phyloP scores from a whole-genome alignment of 1,284 basidiomycete species.

The Boletus semigastroideus region DNA sequence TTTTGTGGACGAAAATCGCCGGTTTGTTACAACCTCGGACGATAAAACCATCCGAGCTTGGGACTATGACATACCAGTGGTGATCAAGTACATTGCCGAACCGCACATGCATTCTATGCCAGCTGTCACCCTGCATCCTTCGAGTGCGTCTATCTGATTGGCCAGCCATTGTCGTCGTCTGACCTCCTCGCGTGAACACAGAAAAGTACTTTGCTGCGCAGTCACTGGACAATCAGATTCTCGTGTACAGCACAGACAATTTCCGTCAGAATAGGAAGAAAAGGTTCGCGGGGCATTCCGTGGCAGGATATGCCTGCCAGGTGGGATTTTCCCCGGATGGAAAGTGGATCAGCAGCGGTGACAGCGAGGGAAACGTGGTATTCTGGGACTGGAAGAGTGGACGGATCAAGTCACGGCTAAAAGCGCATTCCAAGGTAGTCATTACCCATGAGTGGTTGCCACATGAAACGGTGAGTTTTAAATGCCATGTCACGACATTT shows the following conservation, averaged over 20 bases:
- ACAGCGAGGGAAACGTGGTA: slow-evolving; percentile 91
- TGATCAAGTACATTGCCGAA: slow-evolving; percentile 99
- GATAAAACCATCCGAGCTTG: slow-evolving; percentile 99
- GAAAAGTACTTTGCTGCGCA: slow-evolving; percentile 97
- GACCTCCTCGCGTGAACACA: slow-evolving; percentile 34
- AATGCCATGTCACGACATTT: slow-evolving; percentile 4
- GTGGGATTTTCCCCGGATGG: slow-evolving; percentile 98
- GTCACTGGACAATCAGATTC: slow-evolving; percentile 96
- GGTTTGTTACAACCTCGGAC: slow-evolving; percentile 98
- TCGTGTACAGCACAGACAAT: slow-evolving; percentile 94
- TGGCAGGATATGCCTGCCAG: slow-evolving; percentile 96
- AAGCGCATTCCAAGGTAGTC: slow-evolving; percentile 92
- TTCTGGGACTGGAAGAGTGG: slow-evolving; percentile 99
- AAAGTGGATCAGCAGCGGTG: slow-evolving; percentile 95
- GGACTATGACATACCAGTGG: slow-evolving; percentile 98
- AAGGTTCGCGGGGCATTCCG: slow-evolving; percentile 93
- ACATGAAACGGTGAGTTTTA: slow-evolving; percentile 84
- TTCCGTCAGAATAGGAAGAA: slow-evolving; percentile 99
- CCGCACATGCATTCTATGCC: slow-evolving; percentile 99
- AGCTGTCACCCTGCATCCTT: slow-evolving; percentile 92
- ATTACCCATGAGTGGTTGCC: slow-evolving; percentile 98
- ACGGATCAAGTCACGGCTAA: slow-evolving; percentile 85
- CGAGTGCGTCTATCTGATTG: slow-evolving; percentile 66
- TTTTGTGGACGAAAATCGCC: slow-evolving; percentile 94
- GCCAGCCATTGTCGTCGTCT: not conserved